Base-by-base conservation (phyloP, 495 filamentous ascomycete species). In the Delitschia confertaspora region DNA sequence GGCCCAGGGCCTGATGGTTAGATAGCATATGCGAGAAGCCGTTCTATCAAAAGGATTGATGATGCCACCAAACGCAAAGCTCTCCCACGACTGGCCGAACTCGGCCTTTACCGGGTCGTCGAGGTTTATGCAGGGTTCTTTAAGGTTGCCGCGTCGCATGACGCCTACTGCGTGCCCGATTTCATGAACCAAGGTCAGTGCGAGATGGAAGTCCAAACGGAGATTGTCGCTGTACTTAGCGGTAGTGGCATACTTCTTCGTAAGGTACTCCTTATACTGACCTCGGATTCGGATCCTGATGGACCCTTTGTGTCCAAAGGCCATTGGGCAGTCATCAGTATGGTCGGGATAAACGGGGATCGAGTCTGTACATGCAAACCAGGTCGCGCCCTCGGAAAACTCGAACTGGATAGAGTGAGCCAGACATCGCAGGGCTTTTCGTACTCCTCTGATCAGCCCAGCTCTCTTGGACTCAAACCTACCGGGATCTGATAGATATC, bases 61-160 rank as follows among this genome's bases (percentile, higher is more conserved):
- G 21, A 55, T 38, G 4, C 33, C 46, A 8, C 46, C 46, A 13
- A 55, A 49, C 31, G 48, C 43, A 27, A 50, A 55, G 24, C 47
- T 42, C 33, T 55, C 51, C 42, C 46, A 55, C 6, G 46, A 42
- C 33, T 29, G 27, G n/a, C 51, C 51, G 7, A 34, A 26, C 33
- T 55, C 51, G 13, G 48, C 21, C 3, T 6, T 17, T 10, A 36
- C 26, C 3, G 47, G 36, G 18, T 55, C 25, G n/a, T 39, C 29
- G 18, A 42, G 33, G 8, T 32, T 34, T 18, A 50, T 20, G 37
- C 38, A 30, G 6, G 51, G 47, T 18, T 55, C 51, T 9, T 21
- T 27, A 11, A 47, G 19, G 37, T 46, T 16, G 23, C 51, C 51
- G 31, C 51, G 23, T 19, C 46, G 35, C 51, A 55, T 55, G 2